phyloP scores from a whole-genome alignment of 2,329 filamentous ascomycete species.

The Fusarium sp. region DNA sequence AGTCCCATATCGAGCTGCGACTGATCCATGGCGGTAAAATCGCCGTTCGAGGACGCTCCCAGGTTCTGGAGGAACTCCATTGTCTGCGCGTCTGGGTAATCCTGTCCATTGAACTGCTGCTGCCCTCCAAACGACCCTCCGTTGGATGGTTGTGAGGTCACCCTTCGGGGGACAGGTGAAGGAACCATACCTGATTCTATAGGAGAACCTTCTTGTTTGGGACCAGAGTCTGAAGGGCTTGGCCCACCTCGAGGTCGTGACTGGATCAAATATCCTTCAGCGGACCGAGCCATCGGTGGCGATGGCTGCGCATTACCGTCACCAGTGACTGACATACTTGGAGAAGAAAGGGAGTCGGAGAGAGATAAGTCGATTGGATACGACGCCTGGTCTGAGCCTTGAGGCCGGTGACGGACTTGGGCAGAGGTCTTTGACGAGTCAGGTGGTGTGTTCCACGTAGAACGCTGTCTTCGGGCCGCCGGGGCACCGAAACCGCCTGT shows the following conservation, averaged over 20 bases:
- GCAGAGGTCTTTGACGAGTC: slow-evolving; percentile 46
- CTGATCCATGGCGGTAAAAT: slow-evolving; percentile 55
- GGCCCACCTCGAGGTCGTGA: slow-evolving; percentile 47
- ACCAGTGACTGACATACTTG: slow-evolving; percentile 54
- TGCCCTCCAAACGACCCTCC: slow-evolving; percentile 51
- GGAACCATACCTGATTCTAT: slow-evolving; percentile 60
- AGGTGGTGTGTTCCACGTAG: slow-evolving; percentile 48
- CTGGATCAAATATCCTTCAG: slow-evolving; percentile 51
- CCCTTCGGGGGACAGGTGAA: slow-evolving; percentile 57
- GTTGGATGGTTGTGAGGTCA: slow-evolving; percentile 52
- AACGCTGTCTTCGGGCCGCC: slow-evolving; percentile 45
- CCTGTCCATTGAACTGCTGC: slow-evolving; percentile 53
- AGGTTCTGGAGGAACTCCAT: slow-evolving; percentile 67
- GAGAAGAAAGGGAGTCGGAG: slow-evolving; percentile 58
- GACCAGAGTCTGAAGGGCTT: slow-evolving; percentile 48
- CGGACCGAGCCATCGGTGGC: slow-evolving; percentile 54
- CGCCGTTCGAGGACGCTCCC: slow-evolving; percentile 51
- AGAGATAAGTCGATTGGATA: slow-evolving; percentile 54
- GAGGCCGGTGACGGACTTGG: slow-evolving; percentile 45
- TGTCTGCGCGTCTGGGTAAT: slow-evolving; percentile 62
- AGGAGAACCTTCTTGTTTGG: slow-evolving; percentile 50
- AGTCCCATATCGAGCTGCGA: slow-evolving; percentile 73
- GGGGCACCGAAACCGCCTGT: slow-evolving; percentile 80
- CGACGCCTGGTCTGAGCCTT: slow-evolving; percentile 49
- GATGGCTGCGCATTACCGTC: slow-evolving; percentile 55